phyloP scores from a whole-genome alignment of 805 yeast species.

The Wickerhamiella vanderwaltii region DNA sequence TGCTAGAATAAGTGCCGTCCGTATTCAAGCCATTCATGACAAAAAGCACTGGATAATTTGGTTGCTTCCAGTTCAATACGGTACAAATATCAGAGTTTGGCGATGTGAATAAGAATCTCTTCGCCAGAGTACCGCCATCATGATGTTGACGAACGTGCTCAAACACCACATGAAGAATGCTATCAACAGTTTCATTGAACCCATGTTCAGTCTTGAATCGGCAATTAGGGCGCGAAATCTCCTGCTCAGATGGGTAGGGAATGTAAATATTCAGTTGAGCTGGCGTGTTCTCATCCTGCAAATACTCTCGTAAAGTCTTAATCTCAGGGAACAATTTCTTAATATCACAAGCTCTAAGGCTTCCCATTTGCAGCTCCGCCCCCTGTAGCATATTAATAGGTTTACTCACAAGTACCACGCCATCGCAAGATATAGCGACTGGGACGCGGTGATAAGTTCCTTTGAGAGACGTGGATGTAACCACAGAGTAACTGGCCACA shows the following conservation, averaged over 20 bases:
- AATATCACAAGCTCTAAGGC: conserved; percentile 22
- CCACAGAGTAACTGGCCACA: conserved; percentile 24
- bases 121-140: conserved; percentile 21
- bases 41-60: conserved; percentile 89
- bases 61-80: conserved; percentile 94
- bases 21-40: conserved; percentile 40
- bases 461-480: conserved; percentile 79
- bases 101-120: conserved; percentile 75
- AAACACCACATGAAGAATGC: conserved; percentile 57
- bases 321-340: conserved; percentile 15
- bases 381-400: conserved; percentile 70
- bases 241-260: conserved; percentile 21
- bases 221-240: conserved; percentile 12
- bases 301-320: conserved; percentile 23
- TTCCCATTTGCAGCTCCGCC: conserved; percentile 34
- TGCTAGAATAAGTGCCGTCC: conserved; percentile 22
- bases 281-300: conserved; percentile 31
- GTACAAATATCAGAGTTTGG: conserved; percentile 85
- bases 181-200: conserved; percentile 66
- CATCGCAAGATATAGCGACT: conserved; percentile 65
- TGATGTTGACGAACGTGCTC: conserved; percentile 46
- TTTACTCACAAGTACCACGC: conserved; percentile 56
- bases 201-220: conserved; percentile 27
- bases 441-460: conserved; percentile 66
- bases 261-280: conserved; percentile 22